Percentiles rank a stretch among this genome's conserved stretches.
phyloP scores from a whole-genome alignment of 495 filamentous ascomycete genomes.

The Zalerion maritima region DNA sequence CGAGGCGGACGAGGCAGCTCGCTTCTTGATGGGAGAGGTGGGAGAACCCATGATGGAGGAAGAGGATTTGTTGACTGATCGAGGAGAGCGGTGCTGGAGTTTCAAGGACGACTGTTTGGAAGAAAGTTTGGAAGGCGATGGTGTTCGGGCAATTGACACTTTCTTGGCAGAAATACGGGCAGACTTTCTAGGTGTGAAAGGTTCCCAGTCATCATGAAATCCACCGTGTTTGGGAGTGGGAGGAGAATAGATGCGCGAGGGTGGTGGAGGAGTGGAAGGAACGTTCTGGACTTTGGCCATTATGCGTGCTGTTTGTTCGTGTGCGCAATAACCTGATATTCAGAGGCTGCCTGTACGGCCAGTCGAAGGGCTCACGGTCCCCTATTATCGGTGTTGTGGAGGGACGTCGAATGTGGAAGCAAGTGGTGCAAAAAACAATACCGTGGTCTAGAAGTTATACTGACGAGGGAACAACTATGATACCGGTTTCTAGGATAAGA shows the following conservation, averaged over 20 bases:
- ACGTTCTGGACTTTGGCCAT: conserved; percentile 32
- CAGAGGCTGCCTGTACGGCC: no score
- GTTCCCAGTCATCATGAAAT: conserved; percentile 53
- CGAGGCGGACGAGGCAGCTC: conserved; percentile 16
- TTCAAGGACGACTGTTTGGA: conserved; percentile 19
- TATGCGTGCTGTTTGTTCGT: no score
- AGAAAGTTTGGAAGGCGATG: conserved; percentile 28
- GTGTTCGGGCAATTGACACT: conserved; percentile 21
- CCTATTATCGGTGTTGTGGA: no score
- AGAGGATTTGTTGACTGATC: conserved; percentile 2
- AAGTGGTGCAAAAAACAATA: no score
- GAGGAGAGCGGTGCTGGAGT: conserved; percentile 13
- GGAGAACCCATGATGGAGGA: conserved; percentile 25
- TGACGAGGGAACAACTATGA: no score
- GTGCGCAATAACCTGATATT: no score
- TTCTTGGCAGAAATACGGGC: conserved; percentile 31
- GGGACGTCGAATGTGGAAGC: no score
- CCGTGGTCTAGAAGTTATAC: no score
- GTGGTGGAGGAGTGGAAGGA: conserved; percentile 47
- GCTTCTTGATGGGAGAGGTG: conserved; percentile 40
- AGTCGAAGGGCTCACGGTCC: no score
- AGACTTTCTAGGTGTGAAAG: conserved; percentile 49
- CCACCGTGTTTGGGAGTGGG: conserved; percentile 57
- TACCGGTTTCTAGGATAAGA: no score
- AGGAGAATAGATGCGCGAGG: conserved; percentile 46